Conservation (phyloP, 306 rosid genomes). For the Dryas alaskensis region DNA sequence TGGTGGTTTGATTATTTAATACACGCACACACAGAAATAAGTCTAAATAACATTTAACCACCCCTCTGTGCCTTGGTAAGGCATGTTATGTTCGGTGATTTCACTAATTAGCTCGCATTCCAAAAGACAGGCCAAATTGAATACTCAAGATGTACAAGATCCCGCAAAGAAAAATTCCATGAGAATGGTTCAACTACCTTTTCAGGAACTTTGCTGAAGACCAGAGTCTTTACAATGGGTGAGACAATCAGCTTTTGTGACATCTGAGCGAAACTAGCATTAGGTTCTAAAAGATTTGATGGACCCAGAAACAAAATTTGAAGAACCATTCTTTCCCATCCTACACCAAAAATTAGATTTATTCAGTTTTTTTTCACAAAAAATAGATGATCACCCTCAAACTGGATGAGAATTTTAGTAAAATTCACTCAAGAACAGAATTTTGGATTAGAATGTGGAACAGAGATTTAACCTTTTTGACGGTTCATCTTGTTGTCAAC, state of each 20-base stretch:
- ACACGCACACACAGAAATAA: not conserved
- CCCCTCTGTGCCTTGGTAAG: not conserved
- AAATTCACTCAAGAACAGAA: not conserved
- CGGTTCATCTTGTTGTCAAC: constrained; percentile 67
- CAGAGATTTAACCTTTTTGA: constrained; percentile 61
- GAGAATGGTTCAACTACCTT: constrained; percentile 46
- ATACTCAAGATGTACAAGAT: not conserved
- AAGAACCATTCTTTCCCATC: constrained; percentile 99
- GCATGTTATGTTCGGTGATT: not conserved
- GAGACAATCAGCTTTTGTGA: constrained; percentile 94
- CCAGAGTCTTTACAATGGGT: constrained; percentile 89
- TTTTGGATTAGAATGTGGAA: constrained; percentile 4
- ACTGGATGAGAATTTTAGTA: not conserved
- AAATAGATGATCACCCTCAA: not conserved
- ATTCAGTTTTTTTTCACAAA: constrained; percentile 4
- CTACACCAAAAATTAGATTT: constrained; percentile 39
- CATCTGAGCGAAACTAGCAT: constrained; percentile 84
- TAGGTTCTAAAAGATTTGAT: constrained; percentile 88
- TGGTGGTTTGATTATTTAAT: not conserved
- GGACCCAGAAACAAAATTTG: constrained; percentile 98
- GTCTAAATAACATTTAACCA: not conserved
- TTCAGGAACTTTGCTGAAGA: constrained; percentile 92
- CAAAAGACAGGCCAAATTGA: not conserved
- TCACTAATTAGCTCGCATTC: not conserved
- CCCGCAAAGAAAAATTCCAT: not conserved